These are phyloP conservation scores for Plasmodium reichenowi DNA, from an alignment of 169 alveolate genomes.

Conservation along the genomic window DNA sequence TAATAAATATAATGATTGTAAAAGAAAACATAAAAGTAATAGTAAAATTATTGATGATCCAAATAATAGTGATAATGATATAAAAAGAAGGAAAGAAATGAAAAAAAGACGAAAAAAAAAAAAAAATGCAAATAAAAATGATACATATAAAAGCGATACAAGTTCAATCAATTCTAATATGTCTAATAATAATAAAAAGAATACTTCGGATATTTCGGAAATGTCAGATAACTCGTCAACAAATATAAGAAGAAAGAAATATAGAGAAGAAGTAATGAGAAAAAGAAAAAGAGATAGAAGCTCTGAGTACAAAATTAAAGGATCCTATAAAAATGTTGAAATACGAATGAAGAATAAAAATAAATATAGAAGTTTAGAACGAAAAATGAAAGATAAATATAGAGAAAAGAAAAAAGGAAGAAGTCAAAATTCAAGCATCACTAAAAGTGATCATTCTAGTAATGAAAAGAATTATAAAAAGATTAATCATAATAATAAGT, in stretches of 20 bases:
- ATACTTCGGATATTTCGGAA: too few relatives aligned
- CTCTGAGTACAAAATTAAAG: slow-evolving; percentile 23
- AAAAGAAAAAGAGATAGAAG: slow-evolving; percentile 14
- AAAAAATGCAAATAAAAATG: too few relatives aligned
- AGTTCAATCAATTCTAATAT: too few relatives aligned
- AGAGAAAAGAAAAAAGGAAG: slow-evolving; percentile 1
- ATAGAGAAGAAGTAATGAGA: slow-evolving; percentile 10
- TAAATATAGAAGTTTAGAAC: slow-evolving; percentile 6
- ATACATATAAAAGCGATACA: not conserved
- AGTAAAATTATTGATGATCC: not conserved
- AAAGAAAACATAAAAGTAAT: not conserved
- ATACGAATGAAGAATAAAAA: slow-evolving; percentile 38
- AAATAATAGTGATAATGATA: not conserved
- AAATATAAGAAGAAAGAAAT: not conserved
- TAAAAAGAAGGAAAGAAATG: not conserved
- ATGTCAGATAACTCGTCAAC: not conserved
- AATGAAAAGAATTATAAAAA: slow-evolving; percentile 5
- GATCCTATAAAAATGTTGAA: slow-evolving; percentile 28
- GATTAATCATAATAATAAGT: not conserved
- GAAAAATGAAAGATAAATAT: slow-evolving; percentile 10
- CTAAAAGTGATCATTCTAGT: not conserved
- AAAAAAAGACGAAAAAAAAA: not conserved
- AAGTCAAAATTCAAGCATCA: not conserved
- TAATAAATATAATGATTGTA: not conserved
- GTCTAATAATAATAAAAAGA: too few relatives aligned